phyloP scores from a whole-genome alignment of 2,329 filamentous ascomycete species.

The Knufia petricola region DNA sequence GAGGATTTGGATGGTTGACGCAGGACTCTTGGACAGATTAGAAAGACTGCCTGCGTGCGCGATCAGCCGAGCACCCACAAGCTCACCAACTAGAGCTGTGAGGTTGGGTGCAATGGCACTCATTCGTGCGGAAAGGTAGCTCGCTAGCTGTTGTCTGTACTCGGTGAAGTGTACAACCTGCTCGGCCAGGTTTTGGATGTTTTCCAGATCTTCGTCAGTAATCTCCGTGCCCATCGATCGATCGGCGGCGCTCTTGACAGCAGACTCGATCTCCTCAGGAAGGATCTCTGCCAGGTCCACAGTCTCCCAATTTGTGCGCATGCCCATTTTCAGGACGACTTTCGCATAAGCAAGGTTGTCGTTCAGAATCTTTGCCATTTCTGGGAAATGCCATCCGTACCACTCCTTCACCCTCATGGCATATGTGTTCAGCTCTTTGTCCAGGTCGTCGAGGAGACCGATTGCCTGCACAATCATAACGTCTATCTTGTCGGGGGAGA shows the following conservation, averaged over 20 bases:
- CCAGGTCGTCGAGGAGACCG: constrained; percentile 83
- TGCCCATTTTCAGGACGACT: constrained; percentile 79
- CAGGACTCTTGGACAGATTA: constrained; percentile 88
- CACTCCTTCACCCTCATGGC: constrained; percentile 99
- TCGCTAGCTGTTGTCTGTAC: constrained; percentile 77
- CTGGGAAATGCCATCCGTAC: constrained; percentile 99
- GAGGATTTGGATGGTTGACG: constrained; percentile 93
- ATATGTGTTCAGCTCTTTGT: constrained; percentile 98
- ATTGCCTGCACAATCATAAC: constrained; percentile 99
- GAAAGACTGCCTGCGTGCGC: constrained; percentile 89
- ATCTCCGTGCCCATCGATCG: constrained; percentile 99
- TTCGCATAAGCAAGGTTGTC: constrained; percentile 92
- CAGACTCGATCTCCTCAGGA: constrained; percentile 85
- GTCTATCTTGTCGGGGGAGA: constrained; percentile 96
- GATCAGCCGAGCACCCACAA: constrained; percentile 90
- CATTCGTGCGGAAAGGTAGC: constrained; percentile 88
- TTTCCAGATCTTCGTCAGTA: constrained; percentile 79
- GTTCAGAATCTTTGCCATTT: constrained; percentile 92
- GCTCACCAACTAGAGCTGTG: constrained; percentile 82
- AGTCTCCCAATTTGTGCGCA: constrained; percentile 68
- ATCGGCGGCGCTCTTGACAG: constrained; percentile 88
- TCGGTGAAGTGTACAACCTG: constrained; percentile 89
- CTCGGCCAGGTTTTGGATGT: constrained; percentile 83
- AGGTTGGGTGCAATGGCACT: constrained; percentile 93
- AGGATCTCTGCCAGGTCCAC: constrained; percentile 81